phyloP scores from a whole-genome alignment of 495 filamentous ascomycete genomes.

The Podospora australis region DNA sequence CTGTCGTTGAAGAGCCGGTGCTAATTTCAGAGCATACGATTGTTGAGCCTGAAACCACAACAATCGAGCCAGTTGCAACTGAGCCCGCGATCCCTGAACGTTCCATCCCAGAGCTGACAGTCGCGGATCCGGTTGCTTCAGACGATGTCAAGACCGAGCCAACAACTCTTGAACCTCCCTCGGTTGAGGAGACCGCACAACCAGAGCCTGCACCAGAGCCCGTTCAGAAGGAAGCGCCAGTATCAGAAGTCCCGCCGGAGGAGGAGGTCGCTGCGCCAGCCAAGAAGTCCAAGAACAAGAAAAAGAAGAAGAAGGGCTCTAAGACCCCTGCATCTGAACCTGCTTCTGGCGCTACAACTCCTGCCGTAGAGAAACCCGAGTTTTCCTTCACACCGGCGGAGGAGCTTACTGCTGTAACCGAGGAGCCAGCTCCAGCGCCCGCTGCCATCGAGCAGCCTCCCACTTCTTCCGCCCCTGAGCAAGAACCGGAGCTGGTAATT shows the following conservation, averaged over 20 bases:
- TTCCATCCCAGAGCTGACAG: neutral
- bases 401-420: conserved; percentile 10
- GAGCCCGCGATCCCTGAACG: neutral
- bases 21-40: neutral
- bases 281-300: conserved; percentile 24
- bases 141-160: neutral
- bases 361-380: too few relatives aligned
- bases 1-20: neutral
- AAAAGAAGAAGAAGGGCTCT: conserved; percentile 20
- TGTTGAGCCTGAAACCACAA: neutral
- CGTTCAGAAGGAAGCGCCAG: neutral
- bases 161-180: neutral
- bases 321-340: conserved; percentile 12
- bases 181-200: neutral
- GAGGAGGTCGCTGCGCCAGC: conserved; percentile 5
- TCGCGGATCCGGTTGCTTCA: neutral
- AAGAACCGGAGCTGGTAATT: neutral
- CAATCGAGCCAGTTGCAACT: neutral
- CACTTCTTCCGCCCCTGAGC: neutral
- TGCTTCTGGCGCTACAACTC: conserved; percentile 9
- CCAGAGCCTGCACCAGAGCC: neutral
- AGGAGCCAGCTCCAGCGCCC: conserved; percentile 4
- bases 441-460: neutral
- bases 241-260: neutral
- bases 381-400: too few relatives aligned